phyloP scores from a whole-genome alignment of 352 stramenopile species.

The Globisporangium sylvaticum region DNA sequence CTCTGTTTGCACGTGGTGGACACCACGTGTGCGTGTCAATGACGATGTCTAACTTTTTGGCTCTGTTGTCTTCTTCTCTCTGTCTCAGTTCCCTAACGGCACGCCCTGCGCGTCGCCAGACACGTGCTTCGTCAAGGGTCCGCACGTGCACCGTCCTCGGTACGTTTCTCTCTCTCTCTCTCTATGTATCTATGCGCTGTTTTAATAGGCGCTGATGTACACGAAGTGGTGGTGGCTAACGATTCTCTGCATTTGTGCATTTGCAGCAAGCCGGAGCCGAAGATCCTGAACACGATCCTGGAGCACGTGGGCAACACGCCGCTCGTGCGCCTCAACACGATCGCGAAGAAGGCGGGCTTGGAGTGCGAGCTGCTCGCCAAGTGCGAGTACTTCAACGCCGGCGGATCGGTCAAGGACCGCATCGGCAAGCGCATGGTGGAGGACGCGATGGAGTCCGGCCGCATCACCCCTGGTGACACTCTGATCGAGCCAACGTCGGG shows the following conservation, averaged over 20 bases:
- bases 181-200: not conserved
- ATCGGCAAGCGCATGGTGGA: slow-evolving; percentile 91
- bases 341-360: slow-evolving; percentile 74
- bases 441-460: slow-evolving; percentile 87
- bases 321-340: slow-evolving; percentile 91
- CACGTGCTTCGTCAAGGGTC: slow-evolving; percentile 63
- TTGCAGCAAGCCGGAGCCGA: slow-evolving; percentile 52
- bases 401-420: slow-evolving; percentile 87
- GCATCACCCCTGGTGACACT: slow-evolving; percentile 93
- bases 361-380: slow-evolving; percentile 93
- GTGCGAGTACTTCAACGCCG: slow-evolving; percentile 96
- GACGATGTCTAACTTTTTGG: too few relatives aligned
- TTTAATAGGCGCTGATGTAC: too few relatives aligned
- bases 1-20: not conserved
- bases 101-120: slow-evolving; percentile 42
- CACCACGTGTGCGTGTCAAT: too few relatives aligned
- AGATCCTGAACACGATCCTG: slow-evolving; percentile 92
- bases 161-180: slow-evolving; percentile 15
- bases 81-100: slow-evolving; percentile 23
- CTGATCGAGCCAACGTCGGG: slow-evolving; percentile 97
- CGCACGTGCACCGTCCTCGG: slow-evolving; percentile 60
- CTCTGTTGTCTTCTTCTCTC: not conserved
- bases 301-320: slow-evolving; percentile 94
- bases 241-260: too few relatives aligned
- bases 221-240: not conserved